Evolutionary conservation across 495 filamentous ascomycete species (phyloP).

Genomic region (Neurospora sp.): DNA sequence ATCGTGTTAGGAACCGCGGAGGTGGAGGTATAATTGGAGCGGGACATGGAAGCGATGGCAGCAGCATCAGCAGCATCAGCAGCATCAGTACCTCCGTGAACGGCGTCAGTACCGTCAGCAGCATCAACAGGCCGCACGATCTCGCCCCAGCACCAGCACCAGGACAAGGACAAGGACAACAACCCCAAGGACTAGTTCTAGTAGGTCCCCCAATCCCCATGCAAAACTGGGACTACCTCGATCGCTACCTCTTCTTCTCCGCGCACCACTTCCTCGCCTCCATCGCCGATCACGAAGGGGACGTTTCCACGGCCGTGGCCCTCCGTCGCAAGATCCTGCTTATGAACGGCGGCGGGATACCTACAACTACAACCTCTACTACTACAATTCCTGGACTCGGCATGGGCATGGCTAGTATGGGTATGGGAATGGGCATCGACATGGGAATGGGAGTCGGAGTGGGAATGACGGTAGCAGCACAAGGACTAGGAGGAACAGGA

Average conservation of each 20-base stretch:
- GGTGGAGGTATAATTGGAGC: neutral
- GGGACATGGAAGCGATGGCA: neutral
- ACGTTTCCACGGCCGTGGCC: constrained; percentile 5
- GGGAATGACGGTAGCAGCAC: too few relatives aligned
- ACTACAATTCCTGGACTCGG: neutral
- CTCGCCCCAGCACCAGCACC: neutral
- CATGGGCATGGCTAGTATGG: neutral
- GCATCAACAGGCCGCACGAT: neutral
- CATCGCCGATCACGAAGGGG: constrained; percentile 12
- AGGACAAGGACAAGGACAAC: neutral
- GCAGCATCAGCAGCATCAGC: neutral
- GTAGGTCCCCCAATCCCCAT: neutral
- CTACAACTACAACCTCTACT: too few relatives aligned
- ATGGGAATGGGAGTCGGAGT: too few relatives aligned
- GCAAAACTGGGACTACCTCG: constrained; percentile 10
- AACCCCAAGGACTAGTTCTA: neutral
- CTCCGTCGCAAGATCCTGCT: constrained; percentile 8
- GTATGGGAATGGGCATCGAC: neutral
- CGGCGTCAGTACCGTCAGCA: neutral
- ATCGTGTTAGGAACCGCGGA: neutral
- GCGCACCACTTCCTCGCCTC: constrained; percentile 18
- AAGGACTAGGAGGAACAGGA: too few relatives aligned
- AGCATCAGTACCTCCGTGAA: neutral
- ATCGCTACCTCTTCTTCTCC: constrained; percentile 21
- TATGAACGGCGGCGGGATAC: neutral